A percentile compares a stretch with the other conserved stretches of the same genome.
These are phyloP conservation scores for Plasmopara muralis DNA, from an alignment of 352 stramenopile species.

Conservation along the genomic window DNA sequence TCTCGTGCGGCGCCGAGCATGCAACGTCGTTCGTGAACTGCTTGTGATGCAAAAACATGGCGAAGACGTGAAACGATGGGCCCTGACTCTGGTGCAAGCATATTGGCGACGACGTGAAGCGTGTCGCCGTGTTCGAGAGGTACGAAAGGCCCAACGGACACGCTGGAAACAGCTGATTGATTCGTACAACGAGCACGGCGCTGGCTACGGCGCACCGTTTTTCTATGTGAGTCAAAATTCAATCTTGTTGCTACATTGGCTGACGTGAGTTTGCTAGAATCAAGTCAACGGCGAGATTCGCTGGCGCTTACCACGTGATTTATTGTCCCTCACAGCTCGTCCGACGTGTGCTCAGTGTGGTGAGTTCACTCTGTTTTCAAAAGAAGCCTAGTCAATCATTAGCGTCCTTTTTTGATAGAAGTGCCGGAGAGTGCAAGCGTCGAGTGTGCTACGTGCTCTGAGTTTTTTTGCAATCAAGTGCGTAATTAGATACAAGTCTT, in stretches of 20 bases:
- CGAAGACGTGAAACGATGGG: constrained; percentile 62
- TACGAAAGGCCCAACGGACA: constrained; percentile 36
- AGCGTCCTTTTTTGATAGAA: constrained; percentile 21
- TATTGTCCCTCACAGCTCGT: constrained; percentile 71
- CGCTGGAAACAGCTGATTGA: constrained; percentile 92
- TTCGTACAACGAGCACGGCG: constrained; percentile 64
- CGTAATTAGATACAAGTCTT: too few species aligned
- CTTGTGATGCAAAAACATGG: constrained; percentile 32
- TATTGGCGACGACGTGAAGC: constrained; percentile 53
- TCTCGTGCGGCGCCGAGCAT: constrained; percentile 37
- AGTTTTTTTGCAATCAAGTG: constrained; percentile 87
- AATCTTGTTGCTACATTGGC: not conserved
- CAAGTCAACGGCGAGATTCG: constrained; percentile 87
- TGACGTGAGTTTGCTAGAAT: constrained; percentile 45
- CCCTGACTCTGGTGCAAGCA: constrained; percentile 57
- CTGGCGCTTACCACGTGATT: constrained; percentile 85
- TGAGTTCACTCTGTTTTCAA: constrained; percentile 16
- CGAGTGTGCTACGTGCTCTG: constrained; percentile 85
- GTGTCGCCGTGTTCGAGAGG: constrained; percentile 21
- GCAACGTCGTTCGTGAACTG: constrained; percentile 40
- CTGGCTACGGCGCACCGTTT: constrained; percentile 75
- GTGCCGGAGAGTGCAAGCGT: constrained; percentile 41
- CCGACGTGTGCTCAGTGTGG: constrained; percentile 87
- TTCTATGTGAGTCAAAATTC: constrained; percentile 71
- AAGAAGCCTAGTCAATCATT: not conserved